Percentiles rank a stretch among this genome's conserved stretches.
Conservation (phyloP, 2,329 filamentous ascomycete genomes). For the Aureobasidium pullulans region DNA sequence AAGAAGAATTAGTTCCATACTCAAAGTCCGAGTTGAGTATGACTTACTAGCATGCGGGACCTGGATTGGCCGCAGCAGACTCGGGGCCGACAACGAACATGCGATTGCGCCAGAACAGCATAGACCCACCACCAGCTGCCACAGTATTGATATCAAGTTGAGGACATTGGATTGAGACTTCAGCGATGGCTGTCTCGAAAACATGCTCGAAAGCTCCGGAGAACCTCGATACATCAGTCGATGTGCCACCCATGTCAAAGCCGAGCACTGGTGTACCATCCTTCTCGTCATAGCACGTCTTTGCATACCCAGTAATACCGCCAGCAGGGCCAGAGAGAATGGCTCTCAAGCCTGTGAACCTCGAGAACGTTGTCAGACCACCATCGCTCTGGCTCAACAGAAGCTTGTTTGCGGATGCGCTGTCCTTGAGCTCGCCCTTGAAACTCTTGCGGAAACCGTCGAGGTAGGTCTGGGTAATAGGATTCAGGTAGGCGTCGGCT, state of each 20-base stretch:
- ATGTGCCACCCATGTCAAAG: slow-evolving; percentile 19
- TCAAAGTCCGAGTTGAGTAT: too few relatives aligned
- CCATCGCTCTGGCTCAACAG: slow-evolving; percentile 89
- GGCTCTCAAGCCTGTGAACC: slow-evolving; percentile 69
- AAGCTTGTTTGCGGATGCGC: slow-evolving; percentile 52
- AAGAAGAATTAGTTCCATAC: too few relatives aligned
- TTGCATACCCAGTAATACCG: slow-evolving; percentile 79
- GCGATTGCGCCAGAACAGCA: slow-evolving; percentile 20
- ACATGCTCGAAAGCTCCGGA: slow-evolving; percentile 17
- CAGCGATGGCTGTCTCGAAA: slow-evolving; percentile 19
- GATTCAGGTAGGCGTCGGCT: slow-evolving; percentile 16
- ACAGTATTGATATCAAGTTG: slow-evolving; percentile 22
- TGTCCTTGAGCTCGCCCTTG: slow-evolving; percentile 16
- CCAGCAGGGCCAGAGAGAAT: slow-evolving; percentile 80
- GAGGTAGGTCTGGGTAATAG: slow-evolving; percentile 20
- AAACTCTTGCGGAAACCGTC: slow-evolving; percentile 24
- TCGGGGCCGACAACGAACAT: slow-evolving; percentile 22
- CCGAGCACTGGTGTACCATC: slow-evolving; percentile 77
- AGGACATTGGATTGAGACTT: slow-evolving; percentile 17
- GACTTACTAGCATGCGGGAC: slow-evolving; percentile 25
- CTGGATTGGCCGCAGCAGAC: slow-evolving; percentile 31
- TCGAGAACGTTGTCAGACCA: slow-evolving; percentile 57
- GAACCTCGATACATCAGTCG: slow-evolving; percentile 18
- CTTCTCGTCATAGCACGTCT: slow-evolving; percentile 73
- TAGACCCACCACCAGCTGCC: slow-evolving; percentile 19